phyloP scores from a whole-genome alignment of 2,329 filamentous ascomycete species.

The Fusarium austroafricanum region DNA sequence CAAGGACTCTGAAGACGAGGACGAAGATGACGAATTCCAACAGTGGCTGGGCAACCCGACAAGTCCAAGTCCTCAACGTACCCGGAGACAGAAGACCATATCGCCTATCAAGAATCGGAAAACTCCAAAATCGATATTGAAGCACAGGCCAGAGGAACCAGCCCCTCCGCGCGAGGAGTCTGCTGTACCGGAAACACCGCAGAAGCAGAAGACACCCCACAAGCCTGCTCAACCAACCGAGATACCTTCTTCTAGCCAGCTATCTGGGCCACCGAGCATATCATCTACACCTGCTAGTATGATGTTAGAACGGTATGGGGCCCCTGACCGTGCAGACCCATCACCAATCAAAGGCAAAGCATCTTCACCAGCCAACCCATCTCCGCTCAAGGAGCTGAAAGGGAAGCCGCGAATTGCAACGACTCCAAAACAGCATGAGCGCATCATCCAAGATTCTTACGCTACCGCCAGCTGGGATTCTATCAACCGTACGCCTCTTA shows the following conservation, averaged over 20 bases:
- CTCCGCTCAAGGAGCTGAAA: constrained; percentile 38
- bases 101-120: constrained; percentile 31
- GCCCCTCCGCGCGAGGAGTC: constrained; percentile 47
- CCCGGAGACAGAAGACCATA: constrained; percentile 6
- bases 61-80: constrained; percentile 44
- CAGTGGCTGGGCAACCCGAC: constrained; percentile 49
- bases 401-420: constrained; percentile 38
- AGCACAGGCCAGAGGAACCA: constrained; percentile 16
- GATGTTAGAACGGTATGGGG: constrained; percentile 55
- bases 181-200: constrained; percentile 58
- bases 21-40: constrained; percentile 49
- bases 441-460: constrained; percentile 61
- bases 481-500: constrained; percentile 37
- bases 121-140: constrained; percentile 34
- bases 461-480: constrained; percentile 52
- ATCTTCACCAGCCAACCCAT: constrained; percentile 40
- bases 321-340: constrained; percentile 43
- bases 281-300: constrained; percentile 56
- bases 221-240: constrained; percentile 50
- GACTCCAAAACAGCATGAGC: constrained; percentile 38
- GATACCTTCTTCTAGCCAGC: constrained; percentile 57
- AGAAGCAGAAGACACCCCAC: constrained; percentile 56
- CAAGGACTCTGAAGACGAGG: constrained; percentile 54
- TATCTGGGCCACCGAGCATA: constrained; percentile 54
- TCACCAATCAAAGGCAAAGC: constrained; percentile 56